These are phyloP conservation scores for Keqinozyma sinolaborantium DNA, from an alignment of 1,139 yeast species.

Conservation along the genomic window DNA sequence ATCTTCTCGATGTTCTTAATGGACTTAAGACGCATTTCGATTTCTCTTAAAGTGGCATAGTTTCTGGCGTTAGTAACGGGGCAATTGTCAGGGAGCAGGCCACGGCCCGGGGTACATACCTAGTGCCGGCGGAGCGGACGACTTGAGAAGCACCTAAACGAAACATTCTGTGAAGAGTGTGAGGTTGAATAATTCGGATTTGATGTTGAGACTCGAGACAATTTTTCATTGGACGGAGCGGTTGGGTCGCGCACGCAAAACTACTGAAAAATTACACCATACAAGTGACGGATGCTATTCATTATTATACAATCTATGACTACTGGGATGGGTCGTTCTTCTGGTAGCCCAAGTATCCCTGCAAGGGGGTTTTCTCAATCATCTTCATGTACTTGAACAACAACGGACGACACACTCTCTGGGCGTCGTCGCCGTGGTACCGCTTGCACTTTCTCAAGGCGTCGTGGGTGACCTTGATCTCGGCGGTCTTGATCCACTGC, in stretches of 20 bases:
- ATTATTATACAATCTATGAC: not conserved
- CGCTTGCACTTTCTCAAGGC: conserved; percentile 76
- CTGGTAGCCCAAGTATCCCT: conserved; percentile 79
- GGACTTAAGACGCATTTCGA: conserved; percentile 96
- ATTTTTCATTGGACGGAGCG: conserved; percentile 15
- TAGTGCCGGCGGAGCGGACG: conserved; percentile 57
- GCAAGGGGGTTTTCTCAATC: conserved; percentile 64
- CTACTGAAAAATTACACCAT: not conserved
- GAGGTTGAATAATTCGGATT: conserved; percentile 8
- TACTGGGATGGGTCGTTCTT: conserved; percentile 80
- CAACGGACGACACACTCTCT: conserved; percentile 56
- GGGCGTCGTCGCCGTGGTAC: conserved; percentile 75
- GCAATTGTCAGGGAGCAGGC: too few relatives aligned
- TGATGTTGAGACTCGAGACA: conserved; percentile 11
- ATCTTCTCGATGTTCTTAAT: conserved; percentile 98
- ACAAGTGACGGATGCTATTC: not conserved
- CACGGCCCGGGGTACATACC: conserved; percentile 44
- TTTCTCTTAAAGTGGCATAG: conserved; percentile 98
- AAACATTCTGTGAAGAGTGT: conserved; percentile 41
- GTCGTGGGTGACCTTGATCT: conserved; percentile 64
- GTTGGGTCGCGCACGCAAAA: not conserved
- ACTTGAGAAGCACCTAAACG: conserved; percentile 62
- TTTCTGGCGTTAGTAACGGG: conserved; percentile 45
- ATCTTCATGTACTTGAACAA: conserved; percentile 76
- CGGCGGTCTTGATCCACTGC: conserved; percentile 73